Evolutionary conservation across 129 eudicot species (phyloP).

Genomic region (Tagetes erecta): DNA sequence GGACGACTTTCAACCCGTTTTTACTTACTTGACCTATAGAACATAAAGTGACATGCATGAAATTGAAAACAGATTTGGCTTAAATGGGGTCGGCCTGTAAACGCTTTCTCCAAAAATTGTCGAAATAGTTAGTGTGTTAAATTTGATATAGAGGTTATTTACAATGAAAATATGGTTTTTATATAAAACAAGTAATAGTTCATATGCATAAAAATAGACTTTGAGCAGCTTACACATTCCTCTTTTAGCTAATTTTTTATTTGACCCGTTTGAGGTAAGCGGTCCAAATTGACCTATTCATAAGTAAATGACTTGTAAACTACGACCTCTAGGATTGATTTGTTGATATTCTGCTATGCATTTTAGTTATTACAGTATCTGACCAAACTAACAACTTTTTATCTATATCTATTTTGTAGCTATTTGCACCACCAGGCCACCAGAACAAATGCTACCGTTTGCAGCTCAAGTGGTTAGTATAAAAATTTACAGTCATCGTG

Average conservation of each 20-base stretch:
- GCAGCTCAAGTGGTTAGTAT: constrained; percentile 94
- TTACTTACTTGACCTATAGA: not conserved
- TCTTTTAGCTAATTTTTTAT: too few species aligned
- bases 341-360: not conserved
- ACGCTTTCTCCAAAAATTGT: not conserved
- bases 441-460: constrained; percentile 79
- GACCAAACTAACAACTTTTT: not conserved
- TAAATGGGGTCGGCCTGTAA: not conserved
- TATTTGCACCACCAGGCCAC: constrained; percentile 68
- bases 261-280: not conserved
- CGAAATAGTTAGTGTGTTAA: not conserved
- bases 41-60: not conserved
- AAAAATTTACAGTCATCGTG: not conserved
- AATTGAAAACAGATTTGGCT: not conserved
- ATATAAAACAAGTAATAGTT: not conserved
- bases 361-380: not conserved
- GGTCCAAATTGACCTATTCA: not conserved
- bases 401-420: constrained; percentile 44
- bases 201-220: not conserved
- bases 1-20: not conserved
- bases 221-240: too few species aligned
- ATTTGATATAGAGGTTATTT: not conserved
- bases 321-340: not conserved
- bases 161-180: not conserved
- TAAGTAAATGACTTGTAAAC: not conserved